phyloP scores from a whole-genome alignment of 495 filamentous ascomycete species.

The Aspergillus mulundensis region DNA sequence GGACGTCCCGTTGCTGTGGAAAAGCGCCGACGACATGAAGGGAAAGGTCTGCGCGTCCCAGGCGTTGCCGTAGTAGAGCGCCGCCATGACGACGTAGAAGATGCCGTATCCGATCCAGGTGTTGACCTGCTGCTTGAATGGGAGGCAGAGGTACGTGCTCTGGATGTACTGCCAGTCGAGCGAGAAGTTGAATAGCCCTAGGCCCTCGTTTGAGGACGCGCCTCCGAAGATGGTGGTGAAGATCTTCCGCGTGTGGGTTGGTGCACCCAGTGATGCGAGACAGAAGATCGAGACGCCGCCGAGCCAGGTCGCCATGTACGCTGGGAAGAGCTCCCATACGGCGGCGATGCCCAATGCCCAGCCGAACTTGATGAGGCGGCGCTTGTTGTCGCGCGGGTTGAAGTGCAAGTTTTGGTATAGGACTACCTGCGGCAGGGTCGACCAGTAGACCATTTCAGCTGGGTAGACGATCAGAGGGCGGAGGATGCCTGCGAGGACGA shows the following conservation, averaged over 20 bases:
- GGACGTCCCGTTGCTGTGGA: slow-evolving; percentile 21
- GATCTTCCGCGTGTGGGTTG: slow-evolving; percentile 23
- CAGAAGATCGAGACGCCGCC: slow-evolving; percentile 52
- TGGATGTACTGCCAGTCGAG: slow-evolving; percentile 58
- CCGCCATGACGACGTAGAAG: slow-evolving; percentile 40
- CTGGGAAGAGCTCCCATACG: slow-evolving; percentile 53
- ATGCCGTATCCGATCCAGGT: slow-evolving; percentile 41
- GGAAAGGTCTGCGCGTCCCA: slow-evolving; percentile 48
- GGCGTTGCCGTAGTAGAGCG: slow-evolving; percentile 45
- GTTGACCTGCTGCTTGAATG: slow-evolving; percentile 34
- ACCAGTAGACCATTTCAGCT: slow-evolving; percentile 43
- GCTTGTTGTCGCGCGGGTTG: slow-evolving; percentile 26
- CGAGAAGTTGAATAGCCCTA: slow-evolving; percentile 44
- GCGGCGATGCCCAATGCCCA: slow-evolving; percentile 29
- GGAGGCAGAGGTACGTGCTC: slow-evolving; percentile 33
- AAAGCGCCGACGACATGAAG: slow-evolving; percentile 44
- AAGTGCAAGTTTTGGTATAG: slow-evolving; percentile 32
- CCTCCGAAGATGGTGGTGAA: slow-evolving; percentile 52
- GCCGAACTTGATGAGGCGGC: slow-evolving; percentile 30
- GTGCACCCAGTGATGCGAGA: slow-evolving; percentile 37
- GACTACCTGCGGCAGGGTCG: slow-evolving; percentile 29
- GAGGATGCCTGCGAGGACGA: slow-evolving; percentile 50
- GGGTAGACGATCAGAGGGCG: slow-evolving; percentile 52
- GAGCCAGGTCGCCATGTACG: slow-evolving; percentile 52
- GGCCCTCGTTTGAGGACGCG: slow-evolving; percentile 45